phyloP scores from a whole-genome alignment of 495 filamentous ascomycete genomes.

The Hyaloscypha hepaticicola region DNA sequence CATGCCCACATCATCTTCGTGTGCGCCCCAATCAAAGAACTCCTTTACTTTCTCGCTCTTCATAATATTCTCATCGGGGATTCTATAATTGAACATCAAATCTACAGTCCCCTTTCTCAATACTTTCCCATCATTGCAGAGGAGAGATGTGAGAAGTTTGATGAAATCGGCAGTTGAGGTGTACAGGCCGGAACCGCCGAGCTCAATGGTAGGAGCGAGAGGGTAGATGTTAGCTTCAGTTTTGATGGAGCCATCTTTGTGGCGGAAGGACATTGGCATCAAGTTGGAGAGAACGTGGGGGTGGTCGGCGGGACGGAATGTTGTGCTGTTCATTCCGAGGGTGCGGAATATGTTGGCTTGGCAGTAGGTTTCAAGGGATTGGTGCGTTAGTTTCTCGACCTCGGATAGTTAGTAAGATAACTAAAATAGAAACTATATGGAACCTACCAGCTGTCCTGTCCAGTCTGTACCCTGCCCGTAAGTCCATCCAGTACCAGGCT shows the following conservation, averaged over 20 bases:
- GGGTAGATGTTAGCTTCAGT: constrained; percentile 1
- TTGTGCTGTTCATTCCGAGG: constrained; percentile 48
- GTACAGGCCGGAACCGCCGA: constrained; percentile 14
- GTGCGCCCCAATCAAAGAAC: not conserved
- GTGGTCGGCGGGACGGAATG: constrained; percentile 47
- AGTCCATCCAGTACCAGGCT: constrained; percentile 48
- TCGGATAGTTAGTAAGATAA: constrained; percentile 2
- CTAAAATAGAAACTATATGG: not conserved
- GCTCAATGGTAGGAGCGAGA: not conserved
- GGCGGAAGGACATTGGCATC: constrained; percentile 1
- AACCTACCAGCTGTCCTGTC: constrained; percentile 44
- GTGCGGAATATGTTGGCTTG: constrained; percentile 55
- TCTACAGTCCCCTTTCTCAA: constrained; percentile 41
- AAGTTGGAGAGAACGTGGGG: constrained; percentile 33
- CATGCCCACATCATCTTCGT: not conserved
- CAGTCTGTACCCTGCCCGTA: constrained; percentile 49
- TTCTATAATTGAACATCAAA: constrained; percentile 42
- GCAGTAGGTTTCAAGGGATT: constrained; percentile 57
- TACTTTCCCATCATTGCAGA: constrained; percentile 44
- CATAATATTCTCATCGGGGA: constrained; percentile 18
- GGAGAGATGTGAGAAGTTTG: constrained; percentile 9
- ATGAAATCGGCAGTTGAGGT: constrained; percentile 10
- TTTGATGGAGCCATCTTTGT: constrained; percentile 2
- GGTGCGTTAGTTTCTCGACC: constrained; percentile 43
- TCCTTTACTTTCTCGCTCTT: constrained; percentile 5